These are phyloP conservation scores for Penicillium sp. DNA, from an alignment of 2,329 filamentous ascomycete genomes.

Conservation along the genomic window DNA sequence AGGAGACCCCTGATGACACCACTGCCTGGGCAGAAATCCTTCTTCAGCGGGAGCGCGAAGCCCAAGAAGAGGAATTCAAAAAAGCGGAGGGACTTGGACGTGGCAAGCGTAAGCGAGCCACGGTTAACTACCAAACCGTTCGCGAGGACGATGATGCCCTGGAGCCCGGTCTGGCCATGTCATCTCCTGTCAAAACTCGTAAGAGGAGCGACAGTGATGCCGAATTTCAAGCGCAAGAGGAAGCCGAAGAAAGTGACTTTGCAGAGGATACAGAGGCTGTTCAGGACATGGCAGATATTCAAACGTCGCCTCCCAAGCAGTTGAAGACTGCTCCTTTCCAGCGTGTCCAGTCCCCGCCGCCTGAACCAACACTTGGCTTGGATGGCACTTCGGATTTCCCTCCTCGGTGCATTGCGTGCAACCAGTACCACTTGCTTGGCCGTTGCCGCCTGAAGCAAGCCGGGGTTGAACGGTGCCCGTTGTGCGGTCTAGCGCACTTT, in stretches of 20 bases:
- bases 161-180: conserved; percentile 24
- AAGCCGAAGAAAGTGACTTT: conserved; percentile 37
- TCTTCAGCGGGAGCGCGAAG: conserved; percentile 78
- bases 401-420: conserved; percentile 60
- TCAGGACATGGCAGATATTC: conserved; percentile 26
- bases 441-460: conserved; percentile 66
- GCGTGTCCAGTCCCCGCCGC: conserved; percentile 39
- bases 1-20: conserved; percentile 62
- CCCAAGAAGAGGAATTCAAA: conserved; percentile 71
- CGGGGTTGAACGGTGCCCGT: conserved; percentile 66
- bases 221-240: conserved; percentile 39
- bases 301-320: conserved; percentile 11
- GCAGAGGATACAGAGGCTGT: conserved; percentile 15
- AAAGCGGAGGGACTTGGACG: conserved; percentile 80
- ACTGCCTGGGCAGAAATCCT: conserved; percentile 91
- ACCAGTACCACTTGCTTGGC: conserved; percentile 60
- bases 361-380: conserved; percentile 13
- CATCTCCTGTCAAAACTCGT: conserved; percentile 33
- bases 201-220: conserved; percentile 36
- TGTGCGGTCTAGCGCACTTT: conserved; percentile 69
- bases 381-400: conserved; percentile 29
- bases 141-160: conserved; percentile 16
- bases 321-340: conserved; percentile 46
- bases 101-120: conserved; percentile 74
- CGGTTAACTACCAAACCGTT: conserved; percentile 45